These are phyloP conservation scores for Microbotryum lychnidis-dioicae DNA, from an alignment of 1,284 basidiomycete species.

Conservation along the genomic window DNA sequence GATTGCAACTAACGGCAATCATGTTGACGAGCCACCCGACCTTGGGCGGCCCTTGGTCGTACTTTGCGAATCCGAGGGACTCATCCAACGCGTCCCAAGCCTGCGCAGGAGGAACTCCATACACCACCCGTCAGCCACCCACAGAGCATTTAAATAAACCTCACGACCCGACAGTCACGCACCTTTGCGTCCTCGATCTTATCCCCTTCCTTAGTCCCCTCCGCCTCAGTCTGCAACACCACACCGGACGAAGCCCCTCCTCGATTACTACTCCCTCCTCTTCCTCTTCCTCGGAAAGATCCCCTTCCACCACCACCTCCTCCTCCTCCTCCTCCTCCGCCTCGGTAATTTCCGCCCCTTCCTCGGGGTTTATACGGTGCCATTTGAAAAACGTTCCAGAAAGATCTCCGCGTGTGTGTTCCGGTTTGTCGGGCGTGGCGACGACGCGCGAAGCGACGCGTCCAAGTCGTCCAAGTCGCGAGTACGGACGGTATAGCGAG, in stretches of 20 bases:
- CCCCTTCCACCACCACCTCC: neutral
- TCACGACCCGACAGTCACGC: conserved; percentile 29
- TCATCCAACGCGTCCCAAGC: conserved; percentile 80
- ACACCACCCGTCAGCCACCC: neutral
- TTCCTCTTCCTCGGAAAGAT: neutral
- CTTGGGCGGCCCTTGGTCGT: conserved; percentile 50
- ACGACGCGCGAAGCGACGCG: too few relatives aligned
- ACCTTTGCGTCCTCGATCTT: conserved; percentile 67
- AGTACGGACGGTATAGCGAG: too few relatives aligned
- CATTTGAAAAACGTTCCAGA: too few relatives aligned
- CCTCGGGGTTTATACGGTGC: too few relatives aligned
- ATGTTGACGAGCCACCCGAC: conserved; percentile 96
- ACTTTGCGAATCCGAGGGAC: conserved; percentile 75
- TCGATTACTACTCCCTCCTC: neutral
- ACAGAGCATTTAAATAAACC: neutral
- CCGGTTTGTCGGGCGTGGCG: too few relatives aligned
- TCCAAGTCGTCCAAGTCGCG: too few relatives aligned
- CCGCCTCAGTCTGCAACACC: conserved; percentile 49
- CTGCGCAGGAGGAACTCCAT: neutral
- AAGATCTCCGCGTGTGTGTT: too few relatives aligned
- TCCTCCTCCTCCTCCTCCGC: too few relatives aligned
- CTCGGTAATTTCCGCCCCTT: too few relatives aligned
- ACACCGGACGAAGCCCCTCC: conserved; percentile 1
- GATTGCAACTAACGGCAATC: conserved; percentile 66
- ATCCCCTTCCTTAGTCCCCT: conserved; percentile 73